Base-by-base conservation (phyloP, 208 protist genomes). In the Leishmania mexicana region DNA sequence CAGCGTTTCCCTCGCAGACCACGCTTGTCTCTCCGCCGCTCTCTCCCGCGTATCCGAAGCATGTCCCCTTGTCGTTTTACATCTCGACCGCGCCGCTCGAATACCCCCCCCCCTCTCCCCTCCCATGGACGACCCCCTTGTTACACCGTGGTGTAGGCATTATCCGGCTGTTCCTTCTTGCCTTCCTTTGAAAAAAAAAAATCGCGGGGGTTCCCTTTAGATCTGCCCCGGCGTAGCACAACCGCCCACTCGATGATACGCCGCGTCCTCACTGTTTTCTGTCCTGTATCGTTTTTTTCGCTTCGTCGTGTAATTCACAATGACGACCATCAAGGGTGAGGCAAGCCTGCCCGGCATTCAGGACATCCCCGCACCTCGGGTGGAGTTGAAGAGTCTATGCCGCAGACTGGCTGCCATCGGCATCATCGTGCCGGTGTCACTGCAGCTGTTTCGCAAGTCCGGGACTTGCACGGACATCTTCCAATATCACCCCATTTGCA, bases 401-500 rank as follows among this genome's bases (percentile, higher is more conserved):
- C 86, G 86, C 58, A 79, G 80, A 17, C 45, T 84, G 17, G 72
- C 68, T 21, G 83, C 83, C 21, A 38, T 77, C 0, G 31, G 28
- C 17, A 49, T 90, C 47, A 74, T 87, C 70, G 42, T 75, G n/a
- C 28, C 67, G 21, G 58, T 85, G 21, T 40, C 75, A 17, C 24
- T 77, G 35, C 65, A 53, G 15, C 28, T 85, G 31, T 78, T 80
- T 47, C 62, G 80, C 47, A 58, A 45, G 15, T 76, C 60, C 64
- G 60, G 81, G n/a, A 58, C 68, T 53, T 83, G 72, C 64, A 67
- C 68, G 6, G 71, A 86, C 72, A 42, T 85, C 42, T 88, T 93
- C 58, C 64, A 90, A 40, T 95, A 90, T 80, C 91, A 95, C 80
- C 89, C 91, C 19, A 85, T 91, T 74, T 87, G 75, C 24, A 92